Percentiles rank a stretch among this genome's conserved stretches.
phyloP scores from a whole-genome alignment of 805 yeast species.

The Scheffersomyces lignosus region DNA sequence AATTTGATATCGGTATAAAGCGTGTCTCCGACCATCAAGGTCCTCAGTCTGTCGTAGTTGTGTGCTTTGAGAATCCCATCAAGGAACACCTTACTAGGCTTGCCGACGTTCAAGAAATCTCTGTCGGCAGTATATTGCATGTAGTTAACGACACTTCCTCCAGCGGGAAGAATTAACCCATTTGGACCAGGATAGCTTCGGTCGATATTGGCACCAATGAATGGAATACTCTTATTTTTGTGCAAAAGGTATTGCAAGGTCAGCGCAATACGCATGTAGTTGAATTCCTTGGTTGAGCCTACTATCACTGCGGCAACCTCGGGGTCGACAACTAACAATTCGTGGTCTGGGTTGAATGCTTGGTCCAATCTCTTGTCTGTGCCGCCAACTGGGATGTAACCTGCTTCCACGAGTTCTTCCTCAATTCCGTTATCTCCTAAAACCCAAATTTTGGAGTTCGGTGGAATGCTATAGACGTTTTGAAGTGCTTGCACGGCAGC shows the following conservation, averaged over 20 bases:
- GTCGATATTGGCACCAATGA: constrained; percentile 43
- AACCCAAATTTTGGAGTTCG: constrained; percentile 39
- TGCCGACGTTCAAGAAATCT: constrained; percentile 37
- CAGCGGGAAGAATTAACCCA: constrained; percentile 40
- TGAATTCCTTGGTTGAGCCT: constrained; percentile 38
- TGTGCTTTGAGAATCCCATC: constrained; percentile 27
- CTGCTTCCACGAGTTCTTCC: constrained; percentile 30
- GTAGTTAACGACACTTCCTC: constrained; percentile 39
- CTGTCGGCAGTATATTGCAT: constrained; percentile 37
- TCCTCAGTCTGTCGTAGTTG: constrained; percentile 24
- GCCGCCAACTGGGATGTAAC: constrained; percentile 38
- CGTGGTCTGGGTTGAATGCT: constrained; percentile 24
- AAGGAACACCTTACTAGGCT: constrained; percentile 34
- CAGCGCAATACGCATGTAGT: constrained; percentile 36
- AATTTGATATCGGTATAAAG: constrained; percentile 43
- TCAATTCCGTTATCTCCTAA: constrained; percentile 41
- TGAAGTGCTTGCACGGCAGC: constrained; percentile 30
- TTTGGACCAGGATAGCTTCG: constrained; percentile 39
- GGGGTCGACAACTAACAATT: constrained; percentile 31
- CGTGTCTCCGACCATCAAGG: constrained; percentile 44
- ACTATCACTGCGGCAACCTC: constrained; percentile 42
- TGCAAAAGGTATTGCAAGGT: constrained; percentile 39
- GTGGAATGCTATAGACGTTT: constrained; percentile 16
- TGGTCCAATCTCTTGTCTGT: constrained; percentile 25
- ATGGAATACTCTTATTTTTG: constrained; percentile 31